These are phyloP conservation scores for Melaleuca alternifolia DNA, from an alignment of 345 rosid species.

Conservation along the genomic window DNA sequence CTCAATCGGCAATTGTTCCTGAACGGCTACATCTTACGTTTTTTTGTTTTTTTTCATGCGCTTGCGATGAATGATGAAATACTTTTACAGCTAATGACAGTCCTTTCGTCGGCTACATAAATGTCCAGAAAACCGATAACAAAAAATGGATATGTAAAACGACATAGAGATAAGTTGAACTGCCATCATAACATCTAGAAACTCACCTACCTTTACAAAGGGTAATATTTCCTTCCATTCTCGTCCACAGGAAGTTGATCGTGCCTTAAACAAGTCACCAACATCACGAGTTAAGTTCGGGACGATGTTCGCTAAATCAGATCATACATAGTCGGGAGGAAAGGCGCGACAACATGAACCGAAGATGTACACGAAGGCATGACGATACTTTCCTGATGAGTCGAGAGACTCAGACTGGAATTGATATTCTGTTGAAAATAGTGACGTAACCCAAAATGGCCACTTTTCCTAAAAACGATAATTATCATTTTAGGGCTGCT, in stretches of 20 bases:
- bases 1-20: too few relatives aligned
- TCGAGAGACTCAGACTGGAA: too few relatives aligned
- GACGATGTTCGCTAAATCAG: background rate
- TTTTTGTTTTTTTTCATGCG: too few relatives aligned
- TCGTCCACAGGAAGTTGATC: too few relatives aligned
- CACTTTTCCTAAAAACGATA: too few relatives aligned
- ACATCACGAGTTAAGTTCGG: background rate
- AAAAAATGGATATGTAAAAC: background rate
- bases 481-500: background rate
- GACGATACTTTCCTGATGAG: background rate
- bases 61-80: background rate
- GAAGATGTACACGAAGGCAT: background rate
- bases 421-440: too few relatives aligned
- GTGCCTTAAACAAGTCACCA: background rate
- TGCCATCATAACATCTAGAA: background rate
- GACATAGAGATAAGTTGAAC: background rate
- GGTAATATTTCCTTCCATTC: too few relatives aligned
- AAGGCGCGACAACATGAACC: too few relatives aligned
- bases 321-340: too few relatives aligned
- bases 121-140: background rate
- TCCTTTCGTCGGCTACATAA: rapidly evolving
- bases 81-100: background rate
- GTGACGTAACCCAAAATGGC: too few relatives aligned
- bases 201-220: too few relatives aligned
- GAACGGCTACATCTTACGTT: too few relatives aligned